A percentile compares a stretch with the other conserved stretches of the same genome.
phyloP scores from a whole-genome alignment of 1,284 basidiomycete species.

The Lentinula novae-zelandiae region DNA sequence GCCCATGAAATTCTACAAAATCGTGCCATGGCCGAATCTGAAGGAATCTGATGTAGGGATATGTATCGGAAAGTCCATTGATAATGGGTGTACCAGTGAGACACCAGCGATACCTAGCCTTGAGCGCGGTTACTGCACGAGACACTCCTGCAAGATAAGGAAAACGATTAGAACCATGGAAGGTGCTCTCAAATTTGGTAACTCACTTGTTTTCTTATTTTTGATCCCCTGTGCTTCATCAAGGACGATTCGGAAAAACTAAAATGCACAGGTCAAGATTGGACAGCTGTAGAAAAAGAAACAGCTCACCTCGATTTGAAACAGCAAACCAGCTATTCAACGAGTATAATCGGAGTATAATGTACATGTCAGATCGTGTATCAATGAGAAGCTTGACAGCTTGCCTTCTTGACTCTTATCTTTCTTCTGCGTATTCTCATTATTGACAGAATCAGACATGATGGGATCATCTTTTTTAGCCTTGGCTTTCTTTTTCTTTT shows the following conservation, averaged over 20 bases:
- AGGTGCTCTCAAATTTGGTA: conserved; percentile 1
- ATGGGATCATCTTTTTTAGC: conserved; percentile 36
- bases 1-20: conserved; percentile 41
- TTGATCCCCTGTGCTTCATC: conserved; percentile 57
- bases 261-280: conserved; percentile 4
- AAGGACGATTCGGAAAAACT: conserved; percentile 50
- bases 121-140: conserved; percentile 43
- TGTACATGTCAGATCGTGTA: too few relatives aligned
- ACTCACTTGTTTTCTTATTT: conserved; percentile 43
- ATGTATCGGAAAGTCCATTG: conserved; percentile 37
- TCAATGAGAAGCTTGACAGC: conserved; percentile 4
- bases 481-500: conserved; percentile 32
- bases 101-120: conserved; percentile 46
- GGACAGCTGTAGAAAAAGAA: not conserved
- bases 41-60: conserved; percentile 50
- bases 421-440: conserved; percentile 26
- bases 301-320: conserved; percentile 38
- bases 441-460: conserved; percentile 32
- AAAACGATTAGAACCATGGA: not conserved
- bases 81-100: conserved; percentile 36
- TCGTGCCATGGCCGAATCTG: conserved; percentile 50
- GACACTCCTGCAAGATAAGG: conserved; percentile 35
- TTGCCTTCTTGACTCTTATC: conserved; percentile 32
- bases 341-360: too few relatives aligned
- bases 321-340: conserved; percentile 38